Evolutionary conservation across 164 flowering plant species (phyloP), one percentile per base, ranked within the genome.

Genomic region (Vitis rotundifolia): DNA sequence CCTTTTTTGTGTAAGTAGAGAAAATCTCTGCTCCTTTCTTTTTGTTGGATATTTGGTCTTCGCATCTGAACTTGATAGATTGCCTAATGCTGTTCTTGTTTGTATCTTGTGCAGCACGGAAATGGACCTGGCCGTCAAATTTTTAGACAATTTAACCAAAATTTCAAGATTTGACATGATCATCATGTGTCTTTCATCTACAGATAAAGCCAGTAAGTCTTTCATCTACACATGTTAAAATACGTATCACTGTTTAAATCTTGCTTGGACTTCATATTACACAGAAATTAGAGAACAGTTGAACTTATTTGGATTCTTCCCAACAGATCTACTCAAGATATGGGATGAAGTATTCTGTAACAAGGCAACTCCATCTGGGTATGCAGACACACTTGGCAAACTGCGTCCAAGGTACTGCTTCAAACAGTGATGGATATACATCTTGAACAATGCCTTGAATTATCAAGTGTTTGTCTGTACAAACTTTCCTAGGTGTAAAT

Each of bases 91-190:
- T 37, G 26, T 62, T 67, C 15, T 10, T 26, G 44, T 57, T 61
- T 73, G 26, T 63, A 26, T 70, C 14, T 8, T 18, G 61, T 19
- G 63, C 84, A 95, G 99, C 67, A 93, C 90, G 26, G 99, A 93
- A 19, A 82, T 78, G 69, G 92, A 85, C 52, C 71, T 93, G 59
- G 87, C 91, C 59, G 76, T 93, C 50, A 80, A 72, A 15, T 87
- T 79, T 73, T 75, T 95, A 54, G 89, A 91, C 59, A 85, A 81
- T 74, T 79, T 95, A 67, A 79, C 91, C 48, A 82, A 83, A 67
- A 87, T 95, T 60, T 77, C 94, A 55, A 90, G 99, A 78, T 95
- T 91, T 73, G 88, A 86, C 80, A 83, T 90, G 86, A 79, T 95
- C 67, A 80, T 89, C 79, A 81, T 93, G 94, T 93, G 93, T 72